Evolutionary conservation across 352 stramenopile genomes (phyloP), one percentile per base, ranked within the genome.

Genomic region (Nothophytophthora sp.): DNA sequence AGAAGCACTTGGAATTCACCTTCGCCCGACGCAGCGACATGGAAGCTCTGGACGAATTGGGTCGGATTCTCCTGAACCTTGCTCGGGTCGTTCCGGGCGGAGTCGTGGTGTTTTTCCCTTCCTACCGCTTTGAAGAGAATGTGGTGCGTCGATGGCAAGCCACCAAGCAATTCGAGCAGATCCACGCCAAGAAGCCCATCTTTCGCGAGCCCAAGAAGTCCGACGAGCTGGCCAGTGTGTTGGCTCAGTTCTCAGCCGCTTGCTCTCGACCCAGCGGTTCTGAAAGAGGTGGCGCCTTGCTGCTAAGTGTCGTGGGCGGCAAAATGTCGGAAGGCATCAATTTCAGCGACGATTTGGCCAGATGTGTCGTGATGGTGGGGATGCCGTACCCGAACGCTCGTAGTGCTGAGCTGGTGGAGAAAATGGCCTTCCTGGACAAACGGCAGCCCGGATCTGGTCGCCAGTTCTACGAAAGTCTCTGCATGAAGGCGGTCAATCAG

Each of bases 291-390:
- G 90, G 88, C 7, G 93, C 88, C 0, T 62, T 98, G 35, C 63
- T 99, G 2, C 82, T 99, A 15, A 98, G 92, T 53, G 97, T 99
- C 0, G 95, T 99, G 22, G 97, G 97, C 11, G 98, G 97, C 0
- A 99, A 99, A 73, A 98, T 99, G 81, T 99, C 92, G 3, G 98
- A 99, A 83, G 98, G 98, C 22, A 99, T 99, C 73, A 99, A 99
- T 62, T 99, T 99, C 68, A 97, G 85, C 51, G 93, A 99, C 61
- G 96, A 99, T 7, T 83, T 99, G 47, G 97, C 96, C 20, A 72
- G 88, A 7, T 97, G 95, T 58, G 95, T 99, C 22, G 83, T 99
- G 12, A 98, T 99, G 72, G 96, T 99, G 23, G 98, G 98, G 0
- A 76, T 99, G 32, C 98, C 98, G 5, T 99, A 99, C 72, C 91